A percentile compares a stretch with the other conserved stretches of the same genome.
These are phyloP conservation scores for Boletus rubropictus DNA, from an alignment of 768 basidiomycete species.

Conservation along the genomic window DNA sequence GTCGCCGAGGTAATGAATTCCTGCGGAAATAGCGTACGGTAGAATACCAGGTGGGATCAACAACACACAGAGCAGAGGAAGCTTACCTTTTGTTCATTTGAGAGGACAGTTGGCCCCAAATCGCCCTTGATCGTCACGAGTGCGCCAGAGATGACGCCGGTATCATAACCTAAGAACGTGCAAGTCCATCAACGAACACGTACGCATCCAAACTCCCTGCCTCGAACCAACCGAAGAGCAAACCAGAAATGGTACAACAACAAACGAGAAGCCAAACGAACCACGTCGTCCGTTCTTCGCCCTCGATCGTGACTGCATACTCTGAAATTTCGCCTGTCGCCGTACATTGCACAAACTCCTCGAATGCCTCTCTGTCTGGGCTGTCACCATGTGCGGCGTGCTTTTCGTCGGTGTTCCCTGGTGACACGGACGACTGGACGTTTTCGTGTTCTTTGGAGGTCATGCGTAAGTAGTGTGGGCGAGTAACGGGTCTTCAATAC, in stretches of 20 bases:
- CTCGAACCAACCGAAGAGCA: slow-evolving; percentile 58
- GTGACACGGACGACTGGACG: not conserved
- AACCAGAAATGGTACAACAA: slow-evolving; percentile 69
- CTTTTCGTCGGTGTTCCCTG: slow-evolving; percentile 3
- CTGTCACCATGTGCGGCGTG: not conserved
- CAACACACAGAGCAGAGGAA: not conserved
- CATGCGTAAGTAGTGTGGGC: not conserved
- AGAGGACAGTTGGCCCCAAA: slow-evolving; percentile 51
- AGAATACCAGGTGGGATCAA: not conserved
- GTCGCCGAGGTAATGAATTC: slow-evolving; percentile 80
- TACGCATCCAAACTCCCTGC: not conserved
- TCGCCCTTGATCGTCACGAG: slow-evolving; percentile 67
- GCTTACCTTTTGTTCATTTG: slow-evolving; percentile 57
- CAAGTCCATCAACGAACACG: not conserved
- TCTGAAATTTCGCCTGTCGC: slow-evolving; percentile 51
- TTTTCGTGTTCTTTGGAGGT: not conserved
- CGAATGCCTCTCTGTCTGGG: slow-evolving; percentile 5
- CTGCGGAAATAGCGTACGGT: slow-evolving; percentile 29
- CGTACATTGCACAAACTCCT: slow-evolving; percentile 14
- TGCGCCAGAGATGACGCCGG: slow-evolving; percentile 77
- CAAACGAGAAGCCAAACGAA: slow-evolving; percentile 76
- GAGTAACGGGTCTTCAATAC: not conserved
- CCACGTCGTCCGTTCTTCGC: slow-evolving; percentile 61
- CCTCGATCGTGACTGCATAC: slow-evolving; percentile 53
- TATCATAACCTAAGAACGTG: slow-evolving; percentile 59